Conservation (phyloP, 495 filamentous ascomycete genomes). For the Aspergillus ostianus region DNA sequence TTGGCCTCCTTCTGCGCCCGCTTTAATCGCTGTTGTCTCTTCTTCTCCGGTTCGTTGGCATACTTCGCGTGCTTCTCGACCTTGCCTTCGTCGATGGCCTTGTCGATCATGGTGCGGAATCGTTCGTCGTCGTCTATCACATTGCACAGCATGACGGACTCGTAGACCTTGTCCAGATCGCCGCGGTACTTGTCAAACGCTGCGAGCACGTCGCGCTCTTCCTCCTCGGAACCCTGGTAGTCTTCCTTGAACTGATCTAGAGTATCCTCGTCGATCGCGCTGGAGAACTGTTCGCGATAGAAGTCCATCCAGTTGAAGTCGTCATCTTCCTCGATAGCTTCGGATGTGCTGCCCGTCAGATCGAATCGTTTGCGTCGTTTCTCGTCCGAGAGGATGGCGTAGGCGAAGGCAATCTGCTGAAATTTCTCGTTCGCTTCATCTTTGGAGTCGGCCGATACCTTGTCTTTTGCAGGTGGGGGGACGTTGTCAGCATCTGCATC, state of each 20-base stretch:
- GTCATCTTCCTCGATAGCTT: slow-evolving; percentile 68
- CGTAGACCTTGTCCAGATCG: slow-evolving; percentile 71
- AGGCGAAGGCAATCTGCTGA: slow-evolving; percentile 89
- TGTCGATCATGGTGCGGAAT: slow-evolving; percentile 75
- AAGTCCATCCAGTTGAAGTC: slow-evolving; percentile 90
- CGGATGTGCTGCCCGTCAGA: slow-evolving; percentile 79
- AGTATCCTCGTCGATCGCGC: slow-evolving; percentile 63
- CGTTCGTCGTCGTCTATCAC: slow-evolving; percentile 83
- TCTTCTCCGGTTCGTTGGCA: slow-evolving; percentile 64
- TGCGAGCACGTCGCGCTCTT: slow-evolving; percentile 69
- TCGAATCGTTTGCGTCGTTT: slow-evolving; percentile 81
- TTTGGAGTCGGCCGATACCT: slow-evolving; percentile 62
- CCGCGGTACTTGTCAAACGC: slow-evolving; percentile 71
- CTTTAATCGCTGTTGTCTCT: slow-evolving; percentile 61
- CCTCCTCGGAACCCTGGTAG: slow-evolving; percentile 88
- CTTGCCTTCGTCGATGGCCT: slow-evolving; percentile 68
- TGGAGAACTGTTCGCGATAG: slow-evolving; percentile 76
- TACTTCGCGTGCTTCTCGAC: slow-evolving; percentile 67
- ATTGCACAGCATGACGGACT: slow-evolving; percentile 80
- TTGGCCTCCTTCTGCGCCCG: slow-evolving; percentile 62
- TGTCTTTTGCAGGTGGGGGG: slow-evolving; percentile 52
- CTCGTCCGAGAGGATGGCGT: slow-evolving; percentile 83
- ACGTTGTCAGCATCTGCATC: slow-evolving; percentile 9
- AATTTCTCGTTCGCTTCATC: slow-evolving; percentile 72
- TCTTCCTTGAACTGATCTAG: slow-evolving; percentile 69